These are phyloP conservation scores for Rhytidiadelphus loreus DNA, from an alignment of 225 moss, liverwort and hornwort species.

Conservation along the genomic window DNA sequence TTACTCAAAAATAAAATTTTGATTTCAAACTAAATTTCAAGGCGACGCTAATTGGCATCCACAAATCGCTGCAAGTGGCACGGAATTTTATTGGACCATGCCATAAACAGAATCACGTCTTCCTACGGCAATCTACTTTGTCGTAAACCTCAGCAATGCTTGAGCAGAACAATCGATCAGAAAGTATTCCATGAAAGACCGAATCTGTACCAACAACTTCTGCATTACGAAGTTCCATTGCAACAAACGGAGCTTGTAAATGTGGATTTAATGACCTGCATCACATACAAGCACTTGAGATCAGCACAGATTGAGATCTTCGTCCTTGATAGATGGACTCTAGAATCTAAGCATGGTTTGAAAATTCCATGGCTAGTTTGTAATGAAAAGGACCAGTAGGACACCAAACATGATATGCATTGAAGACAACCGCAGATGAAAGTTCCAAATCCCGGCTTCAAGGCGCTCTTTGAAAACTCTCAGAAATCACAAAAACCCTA, in stretches of 20 bases:
- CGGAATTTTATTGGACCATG: neutral
- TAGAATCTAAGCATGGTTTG: neutral
- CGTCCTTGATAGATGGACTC: neutral
- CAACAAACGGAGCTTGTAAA: neutral
- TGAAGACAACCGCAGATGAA: neutral
- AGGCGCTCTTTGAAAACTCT: neutral
- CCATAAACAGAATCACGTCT: neutral
- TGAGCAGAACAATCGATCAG: neutral
- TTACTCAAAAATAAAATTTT: no score
- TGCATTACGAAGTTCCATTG: neutral
- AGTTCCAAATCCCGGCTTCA: neutral
- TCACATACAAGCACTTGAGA: neutral
- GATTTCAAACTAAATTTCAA: no score
- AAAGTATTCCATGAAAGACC: neutral
- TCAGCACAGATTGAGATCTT: neutral
- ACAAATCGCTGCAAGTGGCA: neutral
- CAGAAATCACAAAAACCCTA: neutral
- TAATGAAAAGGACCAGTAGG: neutral
- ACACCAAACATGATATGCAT: neutral
- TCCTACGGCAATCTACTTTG: neutral
- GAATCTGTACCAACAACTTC: neutral
- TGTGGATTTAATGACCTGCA: constrained; percentile 5
- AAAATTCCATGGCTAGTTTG: neutral
- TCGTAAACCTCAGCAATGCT: neutral
- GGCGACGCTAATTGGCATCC: no score